Conservation (phyloP, 176 grass and related monocot genomes). For the Musa itinerans region DNA sequence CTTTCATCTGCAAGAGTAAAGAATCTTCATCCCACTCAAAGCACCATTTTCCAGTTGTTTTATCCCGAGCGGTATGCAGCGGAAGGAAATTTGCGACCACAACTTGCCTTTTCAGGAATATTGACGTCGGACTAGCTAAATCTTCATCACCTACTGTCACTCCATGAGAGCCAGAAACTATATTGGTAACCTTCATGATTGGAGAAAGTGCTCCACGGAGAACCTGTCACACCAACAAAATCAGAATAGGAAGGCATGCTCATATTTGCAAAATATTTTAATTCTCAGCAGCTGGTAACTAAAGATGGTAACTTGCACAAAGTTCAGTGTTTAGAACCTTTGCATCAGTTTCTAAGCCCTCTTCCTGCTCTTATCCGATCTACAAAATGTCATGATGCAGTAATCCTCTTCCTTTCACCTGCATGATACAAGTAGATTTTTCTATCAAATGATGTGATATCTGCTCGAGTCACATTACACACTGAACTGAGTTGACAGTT, state of each 20-base stretch:
- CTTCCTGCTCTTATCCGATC: not conserved
- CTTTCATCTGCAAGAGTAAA: conserved; percentile 16
- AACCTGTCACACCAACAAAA: not conserved
- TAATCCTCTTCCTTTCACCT: not conserved
- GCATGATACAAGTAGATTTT: not conserved
- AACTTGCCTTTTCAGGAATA: not conserved
- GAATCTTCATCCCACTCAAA: conserved; percentile 13
- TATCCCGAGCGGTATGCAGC: not conserved
- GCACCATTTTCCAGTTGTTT: not conserved
- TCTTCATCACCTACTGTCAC: not conserved
- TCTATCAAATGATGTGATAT: not conserved
- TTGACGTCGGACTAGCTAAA: not conserved
- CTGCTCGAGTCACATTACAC: not conserved
- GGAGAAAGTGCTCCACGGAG: not conserved
- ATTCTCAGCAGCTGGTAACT: not conserved
- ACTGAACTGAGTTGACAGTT: too few species aligned
- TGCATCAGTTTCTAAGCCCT: not conserved
- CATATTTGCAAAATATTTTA: not conserved
- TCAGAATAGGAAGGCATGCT: not conserved
- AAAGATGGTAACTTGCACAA: not conserved
- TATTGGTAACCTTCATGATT: not conserved
- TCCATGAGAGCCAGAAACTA: not conserved
- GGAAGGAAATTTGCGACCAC: conserved; percentile 17
- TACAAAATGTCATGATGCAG: not conserved
- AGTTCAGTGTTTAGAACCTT: not conserved